Evolutionary conservation across 164 flowering plant genomes (phyloP), one percentile per base, ranked within the genome.

Genomic region (Taxillus chinensis): DNA sequence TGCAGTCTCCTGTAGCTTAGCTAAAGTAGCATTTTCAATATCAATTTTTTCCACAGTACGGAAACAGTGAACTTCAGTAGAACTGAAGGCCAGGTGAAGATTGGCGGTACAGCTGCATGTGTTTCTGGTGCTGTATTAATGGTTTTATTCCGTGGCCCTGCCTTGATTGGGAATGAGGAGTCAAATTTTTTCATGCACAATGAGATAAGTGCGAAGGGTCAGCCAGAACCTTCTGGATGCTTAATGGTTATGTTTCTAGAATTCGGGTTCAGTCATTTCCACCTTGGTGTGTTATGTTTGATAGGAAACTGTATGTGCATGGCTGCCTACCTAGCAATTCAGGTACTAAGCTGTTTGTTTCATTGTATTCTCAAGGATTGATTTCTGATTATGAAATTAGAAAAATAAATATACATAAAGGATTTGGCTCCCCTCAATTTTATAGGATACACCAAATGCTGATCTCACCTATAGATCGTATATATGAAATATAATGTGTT

Each of bases 291-390:
- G 60, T 64, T 93, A 68, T 93, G 96, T 77, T 78, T 93, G 41
- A 79, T 93, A 6, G 99, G 95, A 57, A 93, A 93, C 74, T 90
- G 96, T 59, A 74, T 90, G 76, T 93, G 96, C 83, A 87, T 93
- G 99, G 95, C 99, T 48, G 67, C 87, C 59, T 93, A 83, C 70
- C 76, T 93, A 51, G 86, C 96, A 46, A 76, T 90, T 68, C 99
- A 90, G 97, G 99, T 93, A 76, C 49, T 15, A 8, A 51, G 16
- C 13, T 61, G 39, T 49, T 46, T 27, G 16, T 16, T 51, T 39
- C n/a, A 10, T 16, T 17, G 40, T 39, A 2, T 15, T 27, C 2
- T 27, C 27, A 27, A 27, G 27, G 27, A 27, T 27, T 27, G 27
- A 27, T 27, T 27, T 27, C 27, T 2, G 27, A 27, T 27, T 27